These are phyloP conservation scores for Fusarium sp. DNA, from an alignment of 2,329 filamentous ascomycete genomes.

Conservation along the genomic window DNA sequence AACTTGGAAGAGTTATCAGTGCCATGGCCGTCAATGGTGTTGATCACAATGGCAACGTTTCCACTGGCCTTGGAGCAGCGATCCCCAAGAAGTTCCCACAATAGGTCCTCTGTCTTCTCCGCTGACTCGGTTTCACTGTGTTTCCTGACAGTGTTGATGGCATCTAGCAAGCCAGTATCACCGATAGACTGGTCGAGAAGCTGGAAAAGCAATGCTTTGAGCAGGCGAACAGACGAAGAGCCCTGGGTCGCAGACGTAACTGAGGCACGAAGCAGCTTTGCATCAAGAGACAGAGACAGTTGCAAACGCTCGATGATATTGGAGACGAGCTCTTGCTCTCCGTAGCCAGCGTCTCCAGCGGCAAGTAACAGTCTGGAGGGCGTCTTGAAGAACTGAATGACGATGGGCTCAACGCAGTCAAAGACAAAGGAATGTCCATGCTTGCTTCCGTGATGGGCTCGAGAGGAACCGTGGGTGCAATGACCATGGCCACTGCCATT, in stretches of 20 bases:
- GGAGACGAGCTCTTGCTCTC: slow-evolving; percentile 2
- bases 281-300: neutral
- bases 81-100: neutral
- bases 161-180: neutral
- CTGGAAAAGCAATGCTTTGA: neutral
- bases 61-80: slow-evolving; percentile 5
- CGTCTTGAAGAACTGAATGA: neutral
- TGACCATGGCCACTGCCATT: neutral
- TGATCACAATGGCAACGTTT: neutral
- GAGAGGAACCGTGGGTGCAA: neutral
- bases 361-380: neutral
- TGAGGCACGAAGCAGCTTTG: neutral
- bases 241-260: rapidly evolving
- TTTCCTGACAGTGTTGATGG: neutral
- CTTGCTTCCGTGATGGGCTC: neutral
- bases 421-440: neutral
- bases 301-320: neutral
- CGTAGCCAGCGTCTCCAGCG: neutral
- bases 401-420: rapidly evolving
- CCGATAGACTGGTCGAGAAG: neutral
- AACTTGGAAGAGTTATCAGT: neutral
- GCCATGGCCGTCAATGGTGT: neutral
- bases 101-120: neutral
- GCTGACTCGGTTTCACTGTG: neutral
- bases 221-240: neutral